Base-by-base conservation (phyloP, 1,139 yeast genomes). In the Scheffersomyces lignicola region DNA sequence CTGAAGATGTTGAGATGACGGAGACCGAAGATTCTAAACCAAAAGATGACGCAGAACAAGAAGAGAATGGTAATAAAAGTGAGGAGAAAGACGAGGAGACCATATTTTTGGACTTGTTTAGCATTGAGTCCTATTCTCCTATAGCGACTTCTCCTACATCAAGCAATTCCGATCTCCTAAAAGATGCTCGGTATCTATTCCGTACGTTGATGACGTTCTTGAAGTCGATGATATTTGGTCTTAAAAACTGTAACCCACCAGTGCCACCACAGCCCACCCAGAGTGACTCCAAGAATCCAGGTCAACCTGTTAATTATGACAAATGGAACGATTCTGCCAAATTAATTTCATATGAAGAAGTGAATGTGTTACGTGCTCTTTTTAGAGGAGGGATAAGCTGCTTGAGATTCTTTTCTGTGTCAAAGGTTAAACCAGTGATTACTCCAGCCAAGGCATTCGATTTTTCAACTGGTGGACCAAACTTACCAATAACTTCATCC, bases 251-350 rank as follows among this genome's bases (percentile, higher is more conserved):
- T 55, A 92, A 90, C 52, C 96, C 97, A 1, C 86, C 94, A 2
- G 85, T 92, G 0, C 82, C 81, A 4, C 72, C 74, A 7, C 75
- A 69, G 40, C 73, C 75, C 11, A 50, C 65, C 6, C 52, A 54
- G 18, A 74, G 80, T 2, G 76, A 76, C 37, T 79, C 86, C 7
- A 76, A 78, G 31, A 80, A 76, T 35, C 71, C 80, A 18, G 76
- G 80, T 15, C 78, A 78, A 30, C 72, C 72, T 36, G 79, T 80
- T 28, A 69, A 69, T 38, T 66, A 67, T 44, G 76, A 69, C 35
- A 69, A 68, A 46, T 92, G 97, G 97, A 82, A 85, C 44, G 95
- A 88, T 44, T 76, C 86, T 10, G 96, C 97, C 0, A 78, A 95
- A 44, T 78, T 87, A 22, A 82, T 85, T 42, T 81, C 87, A 5